Evolutionary conservation across 2,329 filamentous ascomycete genomes (phyloP).

Genomic region (Aspergillus tanneri): DNA sequence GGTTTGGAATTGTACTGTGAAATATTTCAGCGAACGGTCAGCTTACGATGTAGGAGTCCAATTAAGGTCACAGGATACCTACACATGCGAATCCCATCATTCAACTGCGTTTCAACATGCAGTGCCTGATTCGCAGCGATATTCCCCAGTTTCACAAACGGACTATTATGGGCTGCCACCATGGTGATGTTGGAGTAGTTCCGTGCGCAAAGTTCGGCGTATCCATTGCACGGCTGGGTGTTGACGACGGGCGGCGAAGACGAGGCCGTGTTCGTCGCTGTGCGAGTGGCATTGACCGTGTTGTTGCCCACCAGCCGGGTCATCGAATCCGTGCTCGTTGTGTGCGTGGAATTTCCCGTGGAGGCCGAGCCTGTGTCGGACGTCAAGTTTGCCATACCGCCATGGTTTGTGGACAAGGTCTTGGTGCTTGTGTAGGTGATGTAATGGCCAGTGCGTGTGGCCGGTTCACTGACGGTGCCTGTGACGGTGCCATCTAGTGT

Average conservation of each 20-base stretch:
- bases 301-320: constrained; percentile 51
- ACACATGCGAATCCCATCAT: constrained; percentile 67
- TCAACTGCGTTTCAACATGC: constrained; percentile 66
- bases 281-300: constrained; percentile 49
- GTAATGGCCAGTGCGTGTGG: constrained; percentile 42
- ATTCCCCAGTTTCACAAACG: constrained; percentile 69
- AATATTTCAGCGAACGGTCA: background rate
- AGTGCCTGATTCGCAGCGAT: constrained; percentile 73
- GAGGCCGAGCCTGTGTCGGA: constrained; percentile 27
- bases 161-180: constrained; percentile 77
- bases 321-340: constrained; percentile 38
- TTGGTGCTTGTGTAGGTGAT: constrained; percentile 39
- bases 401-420: constrained; percentile 22
- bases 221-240: constrained; percentile 76
- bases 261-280: constrained; percentile 46
- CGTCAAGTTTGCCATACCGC: constrained; percentile 22
- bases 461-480: constrained; percentile 24
- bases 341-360: constrained; percentile 27
- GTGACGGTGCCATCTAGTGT: constrained; percentile 27
- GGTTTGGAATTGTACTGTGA: constrained; percentile 59
- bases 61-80: constrained; percentile 24
- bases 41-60: too few relatives aligned
- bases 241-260: constrained; percentile 54
- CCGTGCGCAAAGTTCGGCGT: constrained; percentile 71
- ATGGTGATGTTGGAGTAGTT: constrained; percentile 80